A percentile compares a stretch with the other conserved stretches of the same genome.
These are phyloP conservation scores for Phytophthora sp. DNA, from an alignment of 352 stramenopile genomes.

Conservation along the genomic window DNA sequence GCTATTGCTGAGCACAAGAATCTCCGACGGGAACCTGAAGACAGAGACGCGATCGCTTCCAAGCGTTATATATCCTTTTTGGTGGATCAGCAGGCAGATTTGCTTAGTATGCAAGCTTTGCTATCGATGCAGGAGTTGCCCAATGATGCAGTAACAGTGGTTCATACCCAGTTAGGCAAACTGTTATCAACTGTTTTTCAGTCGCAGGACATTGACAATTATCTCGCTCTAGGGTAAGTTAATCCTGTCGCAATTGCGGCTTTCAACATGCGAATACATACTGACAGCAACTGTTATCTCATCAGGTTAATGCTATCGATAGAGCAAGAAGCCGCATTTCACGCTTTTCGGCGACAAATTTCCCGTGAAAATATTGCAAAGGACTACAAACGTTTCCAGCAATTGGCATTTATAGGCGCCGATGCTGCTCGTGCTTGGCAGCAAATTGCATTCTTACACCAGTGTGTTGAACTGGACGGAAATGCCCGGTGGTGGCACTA, in stretches of 20 bases:
- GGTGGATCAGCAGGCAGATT: slow-evolving; percentile 63
- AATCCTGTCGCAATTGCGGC: not conserved
- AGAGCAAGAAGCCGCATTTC: slow-evolving; percentile 77
- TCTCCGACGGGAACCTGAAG: slow-evolving; percentile 24
- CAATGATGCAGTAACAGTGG: slow-evolving; percentile 52
- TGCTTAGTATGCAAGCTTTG: slow-evolving; percentile 71
- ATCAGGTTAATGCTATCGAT: slow-evolving; percentile 75
- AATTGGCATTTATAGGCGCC: slow-evolving; percentile 72
- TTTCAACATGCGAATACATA: no score
- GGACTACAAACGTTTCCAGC: slow-evolving; percentile 82
- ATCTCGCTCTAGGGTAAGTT: slow-evolving; percentile 65
- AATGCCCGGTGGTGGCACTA: slow-evolving; percentile 89
- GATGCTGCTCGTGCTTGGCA: slow-evolving; percentile 82
- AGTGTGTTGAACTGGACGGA: slow-evolving; percentile 80
- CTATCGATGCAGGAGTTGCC: slow-evolving; percentile 65
- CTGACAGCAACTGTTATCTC: no score
- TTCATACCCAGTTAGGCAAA: slow-evolving; percentile 57
- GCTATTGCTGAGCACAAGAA: slow-evolving; percentile 63
- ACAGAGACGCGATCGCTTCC: slow-evolving; percentile 52
- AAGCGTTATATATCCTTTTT: slow-evolving; percentile 77
- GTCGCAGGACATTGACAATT: slow-evolving; percentile 72
- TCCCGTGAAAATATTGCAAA: slow-evolving; percentile 83
- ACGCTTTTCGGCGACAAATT: slow-evolving; percentile 74
- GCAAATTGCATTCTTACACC: slow-evolving; percentile 81
- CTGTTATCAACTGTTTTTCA: slow-evolving; percentile 77